Evolutionary conservation across 208 protist species (phyloP).

Genomic region (Crithidia acanthocephali): DNA sequence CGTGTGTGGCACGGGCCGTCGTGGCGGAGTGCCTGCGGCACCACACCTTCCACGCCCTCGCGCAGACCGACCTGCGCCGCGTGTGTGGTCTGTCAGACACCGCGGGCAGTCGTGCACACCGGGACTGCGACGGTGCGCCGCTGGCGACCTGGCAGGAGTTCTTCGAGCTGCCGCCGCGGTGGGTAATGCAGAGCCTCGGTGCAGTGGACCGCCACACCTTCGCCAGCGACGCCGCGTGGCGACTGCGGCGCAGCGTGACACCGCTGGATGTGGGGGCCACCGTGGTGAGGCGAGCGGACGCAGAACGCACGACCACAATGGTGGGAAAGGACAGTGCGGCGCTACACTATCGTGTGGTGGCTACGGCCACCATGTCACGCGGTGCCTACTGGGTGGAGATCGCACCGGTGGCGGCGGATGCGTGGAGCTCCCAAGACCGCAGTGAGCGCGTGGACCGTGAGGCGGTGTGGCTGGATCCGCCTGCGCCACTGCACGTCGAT

Average conservation of each 20-base stretch:
- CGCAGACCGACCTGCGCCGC: slow-evolving; percentile 14
- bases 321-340: neutral
- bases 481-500: slow-evolving; percentile 44
- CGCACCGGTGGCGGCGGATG: neutral
- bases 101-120: neutral
- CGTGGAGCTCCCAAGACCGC: neutral
- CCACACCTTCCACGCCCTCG: slow-evolving; percentile 16
- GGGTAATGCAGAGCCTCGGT: slow-evolving; percentile 72
- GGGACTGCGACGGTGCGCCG: neutral
- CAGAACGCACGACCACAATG: neutral
- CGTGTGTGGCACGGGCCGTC: slow-evolving; percentile 7
- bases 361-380: slow-evolving; percentile 27
- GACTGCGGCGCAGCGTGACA: slow-evolving; percentile 36
- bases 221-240: neutral
- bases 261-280: slow-evolving; percentile 51
- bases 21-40: slow-evolving; percentile 32
- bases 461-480: slow-evolving; percentile 40
- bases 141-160: slow-evolving; percentile 35
- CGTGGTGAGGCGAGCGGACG: slow-evolving; percentile 2
- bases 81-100: slow-evolving; percentile 15
- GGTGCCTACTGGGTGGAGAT: slow-evolving; percentile 56
- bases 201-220: slow-evolving; percentile 24
- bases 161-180: slow-evolving; percentile 64
- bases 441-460: slow-evolving; percentile 48
- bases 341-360: slow-evolving; percentile 17